These are phyloP conservation scores for Thecaphora thlaspeos DNA, from an alignment of 1,284 basidiomycete genomes.

Conservation along the genomic window DNA sequence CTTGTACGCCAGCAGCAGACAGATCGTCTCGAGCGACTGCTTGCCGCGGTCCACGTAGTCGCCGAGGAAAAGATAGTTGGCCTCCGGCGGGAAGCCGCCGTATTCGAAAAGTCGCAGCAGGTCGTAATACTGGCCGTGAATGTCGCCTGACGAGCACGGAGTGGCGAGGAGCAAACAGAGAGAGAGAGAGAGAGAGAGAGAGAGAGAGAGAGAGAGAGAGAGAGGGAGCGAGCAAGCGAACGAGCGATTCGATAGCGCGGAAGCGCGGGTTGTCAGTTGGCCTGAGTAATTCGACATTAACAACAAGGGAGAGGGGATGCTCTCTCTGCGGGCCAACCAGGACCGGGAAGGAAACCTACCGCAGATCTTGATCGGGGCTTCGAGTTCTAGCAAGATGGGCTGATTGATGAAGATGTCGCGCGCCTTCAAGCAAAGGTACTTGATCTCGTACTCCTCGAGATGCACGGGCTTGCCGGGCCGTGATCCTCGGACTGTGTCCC, in stretches of 20 bases:
- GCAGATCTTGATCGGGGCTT: constrained; percentile 95
- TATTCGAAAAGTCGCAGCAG: constrained; percentile 89
- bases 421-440: constrained; percentile 89
- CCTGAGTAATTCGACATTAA: no score
- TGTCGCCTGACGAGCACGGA: constrained; percentile 68
- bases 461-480: constrained; percentile 92
- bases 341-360: no score
- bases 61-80: constrained; percentile 92
- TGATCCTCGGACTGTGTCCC: constrained; percentile 81
- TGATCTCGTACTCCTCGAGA: constrained; percentile 92
- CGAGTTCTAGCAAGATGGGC: constrained; percentile 87
- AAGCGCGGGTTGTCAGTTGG: no score
- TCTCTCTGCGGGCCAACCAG: no score
- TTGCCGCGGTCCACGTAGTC: constrained; percentile 95
- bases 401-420: constrained; percentile 95
- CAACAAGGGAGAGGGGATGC: neutral
- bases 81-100: constrained; percentile 91
- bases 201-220: no score
- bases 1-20: constrained; percentile 82
- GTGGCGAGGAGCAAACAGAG: no score
- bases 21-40: constrained; percentile 90
- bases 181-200: no score
- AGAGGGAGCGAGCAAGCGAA: no score
- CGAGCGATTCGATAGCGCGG: no score
- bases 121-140: constrained; percentile 94